Conservation (phyloP, 352 stramenopile species). For the Phytophthora fragariaefolia region DNA sequence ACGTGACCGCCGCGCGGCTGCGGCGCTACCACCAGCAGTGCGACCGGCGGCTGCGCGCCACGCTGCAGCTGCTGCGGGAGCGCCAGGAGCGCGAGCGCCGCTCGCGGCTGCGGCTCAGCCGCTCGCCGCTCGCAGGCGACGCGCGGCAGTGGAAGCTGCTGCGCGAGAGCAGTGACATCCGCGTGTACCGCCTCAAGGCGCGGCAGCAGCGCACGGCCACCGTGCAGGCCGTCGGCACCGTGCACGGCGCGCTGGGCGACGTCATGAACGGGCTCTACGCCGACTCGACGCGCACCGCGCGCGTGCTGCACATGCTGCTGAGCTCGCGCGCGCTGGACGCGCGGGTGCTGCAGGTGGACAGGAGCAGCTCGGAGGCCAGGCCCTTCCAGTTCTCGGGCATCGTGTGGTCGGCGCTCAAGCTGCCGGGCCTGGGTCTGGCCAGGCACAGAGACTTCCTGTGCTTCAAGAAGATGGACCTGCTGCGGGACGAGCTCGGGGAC, state of each 20-base stretch:
- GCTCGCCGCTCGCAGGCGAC: constrained; percentile 20
- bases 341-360: constrained; percentile 75
- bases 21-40: constrained; percentile 59
- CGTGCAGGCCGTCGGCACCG: constrained; percentile 65
- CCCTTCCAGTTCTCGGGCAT: constrained; percentile 82
- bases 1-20: constrained; percentile 51
- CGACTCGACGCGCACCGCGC: constrained; percentile 69
- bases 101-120: constrained; percentile 18
- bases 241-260: constrained; percentile 69
- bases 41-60: constrained; percentile 48
- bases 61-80: constrained; percentile 53
- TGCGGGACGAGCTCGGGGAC: constrained; percentile 65
- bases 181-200: constrained; percentile 58
- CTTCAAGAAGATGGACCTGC: constrained; percentile 80
- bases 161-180: constrained; percentile 62
- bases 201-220: constrained; percentile 52
- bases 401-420: constrained; percentile 70
- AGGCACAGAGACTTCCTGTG: constrained; percentile 75
- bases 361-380: constrained; percentile 55
- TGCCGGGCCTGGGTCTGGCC: constrained; percentile 58
- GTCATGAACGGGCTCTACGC: constrained; percentile 84
- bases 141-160: constrained; percentile 72
- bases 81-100: constrained; percentile 50
- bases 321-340: constrained; percentile 63
- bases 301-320: constrained; percentile 68